Conservation (phyloP, 345 rosid species). For the Dipteronia sinensis region DNA sequence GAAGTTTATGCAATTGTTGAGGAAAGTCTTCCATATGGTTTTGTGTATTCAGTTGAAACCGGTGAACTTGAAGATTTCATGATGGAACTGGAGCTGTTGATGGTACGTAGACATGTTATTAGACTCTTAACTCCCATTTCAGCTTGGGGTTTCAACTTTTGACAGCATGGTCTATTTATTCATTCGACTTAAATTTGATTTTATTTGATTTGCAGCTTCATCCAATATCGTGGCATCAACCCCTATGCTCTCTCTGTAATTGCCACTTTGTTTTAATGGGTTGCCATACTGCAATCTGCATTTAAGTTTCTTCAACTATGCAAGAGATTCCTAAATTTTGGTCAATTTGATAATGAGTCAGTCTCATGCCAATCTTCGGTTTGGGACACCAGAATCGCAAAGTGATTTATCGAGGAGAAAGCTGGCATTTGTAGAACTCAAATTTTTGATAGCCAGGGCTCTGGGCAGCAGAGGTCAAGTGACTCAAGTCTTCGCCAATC, state of each 20-base stretch:
- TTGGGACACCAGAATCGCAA: background rate
- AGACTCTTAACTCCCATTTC: background rate
- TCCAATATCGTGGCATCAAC: background rate
- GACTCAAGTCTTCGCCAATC: background rate
- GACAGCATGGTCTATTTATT: background rate
- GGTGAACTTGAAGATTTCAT: background rate
- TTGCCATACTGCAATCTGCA: background rate
- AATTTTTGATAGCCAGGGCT: background rate
- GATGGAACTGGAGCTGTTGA: background rate
- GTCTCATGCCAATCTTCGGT: too few relatives aligned
- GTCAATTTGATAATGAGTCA: background rate
- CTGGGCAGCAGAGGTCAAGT: background rate
- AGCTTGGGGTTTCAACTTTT: background rate
- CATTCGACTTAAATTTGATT: background rate
- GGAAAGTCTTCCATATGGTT: background rate
- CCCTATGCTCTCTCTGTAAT: background rate
- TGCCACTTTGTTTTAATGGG: background rate
- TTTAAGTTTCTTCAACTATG: background rate
- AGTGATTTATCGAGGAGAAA: background rate
- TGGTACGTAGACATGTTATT: background rate
- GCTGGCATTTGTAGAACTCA: background rate
- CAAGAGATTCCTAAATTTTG: background rate
- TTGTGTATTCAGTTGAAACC: background rate
- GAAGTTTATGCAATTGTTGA: background rate
- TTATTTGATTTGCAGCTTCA: constrained; percentile 15